A percentile compares a stretch with the other conserved stretches of the same genome.
phyloP scores from a whole-genome alignment of 2,329 filamentous ascomycete species.

The Ceratocystis albifundus region DNA sequence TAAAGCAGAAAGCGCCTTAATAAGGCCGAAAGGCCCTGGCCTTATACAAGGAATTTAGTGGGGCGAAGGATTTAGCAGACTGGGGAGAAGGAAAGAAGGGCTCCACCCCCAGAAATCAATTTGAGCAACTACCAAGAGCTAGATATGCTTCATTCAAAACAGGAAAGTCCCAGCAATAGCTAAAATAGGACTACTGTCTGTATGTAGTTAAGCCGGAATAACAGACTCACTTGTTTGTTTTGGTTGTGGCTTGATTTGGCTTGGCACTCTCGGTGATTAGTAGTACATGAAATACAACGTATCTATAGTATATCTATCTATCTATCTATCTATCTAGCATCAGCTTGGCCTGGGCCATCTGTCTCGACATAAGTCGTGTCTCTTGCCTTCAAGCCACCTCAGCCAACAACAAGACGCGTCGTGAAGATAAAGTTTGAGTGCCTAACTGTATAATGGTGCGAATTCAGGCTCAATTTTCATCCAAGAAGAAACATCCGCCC shows the following conservation, averaged over 20 bases:
- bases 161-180: no score
- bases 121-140: neutral
- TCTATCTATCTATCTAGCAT: no score
- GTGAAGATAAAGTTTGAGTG: constrained; percentile 11
- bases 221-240: no score
- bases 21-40: neutral
- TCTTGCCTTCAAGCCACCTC: neutral
- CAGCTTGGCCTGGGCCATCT: no score
- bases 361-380: neutral
- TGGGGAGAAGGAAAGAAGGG: constrained; percentile 1
- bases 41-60: neutral
- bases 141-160: neutral
- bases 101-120: constrained; percentile 7
- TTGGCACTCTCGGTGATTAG: no score
- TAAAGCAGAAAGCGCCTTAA: neutral
- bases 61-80: neutral
- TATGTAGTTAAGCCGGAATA: no score
- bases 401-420: neutral
- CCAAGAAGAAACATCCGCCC: neutral
- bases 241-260: no score
- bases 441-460: neutral
- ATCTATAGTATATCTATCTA: no score
- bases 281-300: no score
- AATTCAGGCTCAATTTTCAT: constrained; percentile 10
- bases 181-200: no score